Evolutionary conservation across 2,329 filamentous ascomycete species (phyloP).

Genomic region (Claviceps africana): DNA sequence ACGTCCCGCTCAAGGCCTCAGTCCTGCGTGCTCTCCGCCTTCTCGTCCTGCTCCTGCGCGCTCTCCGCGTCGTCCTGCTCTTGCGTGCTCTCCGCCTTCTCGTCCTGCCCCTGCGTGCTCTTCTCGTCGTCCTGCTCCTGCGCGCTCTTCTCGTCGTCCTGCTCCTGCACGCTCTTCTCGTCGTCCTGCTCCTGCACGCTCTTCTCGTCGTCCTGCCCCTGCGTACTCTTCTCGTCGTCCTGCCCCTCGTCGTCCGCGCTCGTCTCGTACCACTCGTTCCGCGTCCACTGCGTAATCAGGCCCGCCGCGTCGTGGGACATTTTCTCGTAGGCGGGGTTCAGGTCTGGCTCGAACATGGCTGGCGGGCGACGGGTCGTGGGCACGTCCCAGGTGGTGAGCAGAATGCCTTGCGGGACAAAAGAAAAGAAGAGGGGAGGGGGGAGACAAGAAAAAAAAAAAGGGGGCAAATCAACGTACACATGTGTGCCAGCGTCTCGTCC

Average conservation of each 20-base stretch:
- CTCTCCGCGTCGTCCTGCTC: background rate
- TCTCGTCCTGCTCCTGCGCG: no score
- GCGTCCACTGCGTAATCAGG: slow-evolving; percentile 50
- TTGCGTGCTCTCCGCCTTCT: no score
- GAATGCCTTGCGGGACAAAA: background rate
- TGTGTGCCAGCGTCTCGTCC: slow-evolving; percentile 74
- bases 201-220: background rate
- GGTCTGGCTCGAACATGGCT: slow-evolving; percentile 60
- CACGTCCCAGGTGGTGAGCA: slow-evolving; percentile 5
- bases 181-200: background rate
- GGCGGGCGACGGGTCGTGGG: background rate
- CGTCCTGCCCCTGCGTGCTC: background rate
- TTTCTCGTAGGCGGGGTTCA: slow-evolving; percentile 59
- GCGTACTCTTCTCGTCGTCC: no score
- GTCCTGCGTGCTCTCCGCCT: no score
- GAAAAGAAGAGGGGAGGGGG: background rate
- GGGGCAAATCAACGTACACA: slow-evolving; percentile 32
- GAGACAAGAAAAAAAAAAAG: slow-evolving; percentile 8
- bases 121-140: background rate
- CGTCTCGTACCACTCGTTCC: slow-evolving; percentile 48
- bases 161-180: no score
- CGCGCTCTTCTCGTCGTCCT: background rate
- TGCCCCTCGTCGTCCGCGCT: slow-evolving; percentile 8
- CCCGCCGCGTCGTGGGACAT: slow-evolving; percentile 52
- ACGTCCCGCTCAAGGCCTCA: no score